Conservation (phyloP, 495 filamentous ascomycete genomes). For the Penicillium coprophilum region DNA sequence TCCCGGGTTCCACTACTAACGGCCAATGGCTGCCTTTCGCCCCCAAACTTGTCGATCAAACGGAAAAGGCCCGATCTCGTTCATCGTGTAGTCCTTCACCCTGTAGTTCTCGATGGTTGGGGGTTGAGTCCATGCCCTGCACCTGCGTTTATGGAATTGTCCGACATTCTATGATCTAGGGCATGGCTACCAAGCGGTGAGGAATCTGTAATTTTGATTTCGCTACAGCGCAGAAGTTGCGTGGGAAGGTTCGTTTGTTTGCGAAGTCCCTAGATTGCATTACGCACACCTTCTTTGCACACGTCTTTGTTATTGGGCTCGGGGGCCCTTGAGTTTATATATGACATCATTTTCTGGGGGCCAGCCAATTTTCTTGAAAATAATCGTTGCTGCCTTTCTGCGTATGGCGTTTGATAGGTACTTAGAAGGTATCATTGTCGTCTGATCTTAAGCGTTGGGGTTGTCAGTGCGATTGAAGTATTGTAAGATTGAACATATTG, state of each 20-base stretch:
- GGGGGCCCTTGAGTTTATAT: neutral
- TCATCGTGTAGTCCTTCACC: neutral
- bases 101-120: neutral
- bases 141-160: neutral
- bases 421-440: neutral
- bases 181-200: too few species aligned
- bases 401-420: neutral
- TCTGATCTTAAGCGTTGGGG: neutral
- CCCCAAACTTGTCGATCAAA: slow-evolving; percentile 5
- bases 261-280: slow-evolving; percentile 1
- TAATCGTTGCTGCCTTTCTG: neutral
- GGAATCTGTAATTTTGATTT: neutral
- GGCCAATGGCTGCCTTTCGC: neutral
- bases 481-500: neutral
- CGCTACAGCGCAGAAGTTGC: neutral
- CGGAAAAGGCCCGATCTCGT: neutral
- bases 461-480: neutral
- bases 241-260: neutral
- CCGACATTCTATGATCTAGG: neutral
- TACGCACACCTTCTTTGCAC: neutral
- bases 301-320: neutral
- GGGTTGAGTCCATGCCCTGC: neutral
- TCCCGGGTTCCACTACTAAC: neutral
- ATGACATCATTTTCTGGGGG: slow-evolving; percentile 3
- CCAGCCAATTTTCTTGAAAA: neutral